These are phyloP conservation scores for Cucurbita maxima DNA, from an alignment of 306 rosid species.

Conservation along the genomic window DNA sequence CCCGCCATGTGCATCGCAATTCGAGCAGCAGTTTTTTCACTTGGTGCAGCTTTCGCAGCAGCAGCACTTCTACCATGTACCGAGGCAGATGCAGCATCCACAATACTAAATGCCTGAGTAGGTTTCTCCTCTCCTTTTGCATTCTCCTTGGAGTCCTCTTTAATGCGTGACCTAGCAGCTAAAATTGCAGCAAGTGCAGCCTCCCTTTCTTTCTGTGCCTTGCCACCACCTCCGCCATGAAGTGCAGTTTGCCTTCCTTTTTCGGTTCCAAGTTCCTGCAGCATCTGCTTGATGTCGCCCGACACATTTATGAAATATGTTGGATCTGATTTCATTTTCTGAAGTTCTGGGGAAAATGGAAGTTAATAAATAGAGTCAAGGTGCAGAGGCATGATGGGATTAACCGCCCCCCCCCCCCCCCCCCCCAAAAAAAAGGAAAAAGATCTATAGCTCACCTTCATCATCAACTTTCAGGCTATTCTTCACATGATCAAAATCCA, in stretches of 20 bases:
- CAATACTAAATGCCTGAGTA: conserved; percentile 73
- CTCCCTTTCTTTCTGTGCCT: conserved; percentile 94
- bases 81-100: conserved; percentile 99
- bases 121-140: conserved; percentile 33
- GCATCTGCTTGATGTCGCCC: conserved; percentile 93
- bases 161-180: conserved; percentile 65
- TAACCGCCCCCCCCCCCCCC: background rate
- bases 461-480: conserved; percentile 62
- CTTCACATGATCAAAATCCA: conserved; percentile 90
- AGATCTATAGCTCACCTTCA: conserved; percentile 47
- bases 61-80: conserved; percentile 97
- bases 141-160: conserved; percentile 55
- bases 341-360: conserved; percentile 44
- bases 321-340: conserved; percentile 58
- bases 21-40: conserved; percentile 90
- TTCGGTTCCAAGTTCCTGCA: conserved; percentile 87
- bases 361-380: conserved; percentile 4
- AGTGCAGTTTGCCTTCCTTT: conserved; percentile 77
- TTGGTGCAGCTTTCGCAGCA: conserved; percentile 78
- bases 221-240: conserved; percentile 98
- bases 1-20: conserved; percentile 94
- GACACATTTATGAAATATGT: conserved; percentile 67
- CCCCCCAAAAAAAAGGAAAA: background rate
- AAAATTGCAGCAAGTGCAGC: conserved; percentile 84
- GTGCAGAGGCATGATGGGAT: background rate